Percentiles rank a stretch among this genome's conserved stretches.
These are phyloP conservation scores for Soucietia sequanensis DNA, from an alignment of 805 yeast species.

Conservation along the genomic window DNA sequence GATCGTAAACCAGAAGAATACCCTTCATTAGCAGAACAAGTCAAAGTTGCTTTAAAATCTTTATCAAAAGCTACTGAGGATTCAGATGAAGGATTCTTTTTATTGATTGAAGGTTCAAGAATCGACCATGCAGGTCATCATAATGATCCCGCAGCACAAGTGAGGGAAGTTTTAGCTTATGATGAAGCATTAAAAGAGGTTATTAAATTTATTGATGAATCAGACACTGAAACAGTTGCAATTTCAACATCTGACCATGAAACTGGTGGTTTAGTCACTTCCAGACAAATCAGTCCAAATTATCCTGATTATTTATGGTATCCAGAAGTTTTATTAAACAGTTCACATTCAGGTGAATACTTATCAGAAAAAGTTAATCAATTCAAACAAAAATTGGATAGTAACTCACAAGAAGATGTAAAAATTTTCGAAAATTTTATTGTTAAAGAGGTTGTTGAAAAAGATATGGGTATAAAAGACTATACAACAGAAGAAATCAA, in stretches of 20 bases:
- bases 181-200: constrained; percentile 80
- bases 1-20: constrained; percentile 62
- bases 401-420: constrained; percentile 7
- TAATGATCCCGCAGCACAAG: constrained; percentile 94
- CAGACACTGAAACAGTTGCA: constrained; percentile 74
- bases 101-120: constrained; percentile 87
- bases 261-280: constrained; percentile 90
- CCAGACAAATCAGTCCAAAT: constrained; percentile 63
- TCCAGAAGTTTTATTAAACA: constrained; percentile 71
- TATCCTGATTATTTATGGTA: constrained; percentile 90
- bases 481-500: constrained; percentile 51
- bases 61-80: constrained; percentile 65
- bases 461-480: constrained; percentile 67
- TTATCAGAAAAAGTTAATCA: constrained; percentile 47
- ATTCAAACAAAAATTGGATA: constrained; percentile 16
- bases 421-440: constrained; percentile 45
- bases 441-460: constrained; percentile 50
- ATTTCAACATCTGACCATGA: constrained; percentile 92
- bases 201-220: constrained; percentile 60
- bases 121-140: constrained; percentile 95
- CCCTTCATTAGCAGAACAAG: constrained; percentile 81
- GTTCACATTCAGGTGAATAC: constrained; percentile 76
- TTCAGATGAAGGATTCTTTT: constrained; percentile 80
- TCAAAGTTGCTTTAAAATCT: constrained; percentile 69
- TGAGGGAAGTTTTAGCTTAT: constrained; percentile 83